Base-by-base conservation (phyloP, 371 early-diverging fungal species). In the Mucor plumbeus region DNA sequence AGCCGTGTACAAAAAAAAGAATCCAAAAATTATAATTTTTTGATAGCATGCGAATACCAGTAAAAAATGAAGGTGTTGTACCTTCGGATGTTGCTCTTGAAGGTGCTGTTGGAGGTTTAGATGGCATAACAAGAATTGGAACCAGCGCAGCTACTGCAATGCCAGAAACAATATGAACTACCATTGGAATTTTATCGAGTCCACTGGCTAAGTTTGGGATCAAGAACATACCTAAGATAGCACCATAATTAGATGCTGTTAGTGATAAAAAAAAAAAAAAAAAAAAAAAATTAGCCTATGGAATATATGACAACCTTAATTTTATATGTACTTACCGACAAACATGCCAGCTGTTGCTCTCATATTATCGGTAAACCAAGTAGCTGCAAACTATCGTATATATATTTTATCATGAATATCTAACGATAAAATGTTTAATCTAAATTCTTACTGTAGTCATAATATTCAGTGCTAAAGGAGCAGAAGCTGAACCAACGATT, bases 291-390 rank as follows among this genome's bases (percentile, higher is more conserved):
- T 34, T 54, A 11, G 15, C 33, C 15, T 44, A 44, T 44, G n/a
- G 17, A 43, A n/a, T 44, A 44, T 17, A 44, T 5, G 50, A 26
- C 7, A 9, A 26, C 50, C 21, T 21, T 50, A 10, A 26, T 26
- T 26, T 26, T 26, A 26, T 1, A 26, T 26, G 26, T 6, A 61
- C 72, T 61, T 73, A 75, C 80, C 80, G 59, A 81, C 76, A 72
- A 90, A 79, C 73, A 86, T 85, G 63, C 87, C 89, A 15, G 89
- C 89, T 21, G 86, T 86, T 17, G 90, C 83, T 35, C 90, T 73
- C 41, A 83, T 82, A 39, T 79, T 80, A 62, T 88, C 88, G 7
- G 87, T 80, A 75, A 90, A 90, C 91, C 91, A 90, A 21, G 79
- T 78, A 13, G 88, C 82, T 2, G 88, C 84, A 70, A 84, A 83